Base-by-base conservation (phyloP, 2,329 filamentous ascomycete genomes). In the Bertia moriformis region DNA sequence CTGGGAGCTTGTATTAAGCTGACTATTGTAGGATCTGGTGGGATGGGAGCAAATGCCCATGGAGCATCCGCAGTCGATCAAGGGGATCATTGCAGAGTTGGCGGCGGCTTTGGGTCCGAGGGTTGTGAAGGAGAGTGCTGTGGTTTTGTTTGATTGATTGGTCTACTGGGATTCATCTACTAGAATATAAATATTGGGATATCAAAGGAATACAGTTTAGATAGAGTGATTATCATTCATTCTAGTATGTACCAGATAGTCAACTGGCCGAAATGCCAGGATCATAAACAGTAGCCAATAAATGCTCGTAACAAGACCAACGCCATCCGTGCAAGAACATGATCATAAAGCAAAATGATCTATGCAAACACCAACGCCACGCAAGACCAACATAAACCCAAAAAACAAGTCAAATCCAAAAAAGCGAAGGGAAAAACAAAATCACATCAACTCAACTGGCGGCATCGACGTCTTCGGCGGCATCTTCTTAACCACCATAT, bases 401-500 rank as follows among this genome's bases (percentile, higher is more conserved):
- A 29, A 29, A 29, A 10, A 29, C 24, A 29, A 29, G 10, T 10
- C 24, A 12, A 37, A 42, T 37, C 27, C 24, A 37, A 20, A 42
- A 43, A 15, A 35, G 18, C 18, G 41, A 19, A 24, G 27, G 18
- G 29, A 33, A 42, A 14, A 24, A 20, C 20, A 44, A 24, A 36
- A 59, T 41, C 63, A 54, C 67, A 73, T 73, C 49, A 74, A 48
- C 52, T 74, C 70, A 13, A 73, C 61, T 1, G 70, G 70, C 17
- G 70, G 70, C 30, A 68, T 55, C 22, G 66, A 48, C n/a, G 70
- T 73, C 54, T 70, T 68, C 13, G 59, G 54, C 39, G 67, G 57
- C 42, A 62, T 60, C 51, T 60, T 63, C 46, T 52, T 57, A 5
- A 59, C 51, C 10, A 54, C 49, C 39, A 51, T 55, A 38, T 68